Conservation (phyloP, 257 asterid genomes). For the Nicotiana tabacum region DNA sequence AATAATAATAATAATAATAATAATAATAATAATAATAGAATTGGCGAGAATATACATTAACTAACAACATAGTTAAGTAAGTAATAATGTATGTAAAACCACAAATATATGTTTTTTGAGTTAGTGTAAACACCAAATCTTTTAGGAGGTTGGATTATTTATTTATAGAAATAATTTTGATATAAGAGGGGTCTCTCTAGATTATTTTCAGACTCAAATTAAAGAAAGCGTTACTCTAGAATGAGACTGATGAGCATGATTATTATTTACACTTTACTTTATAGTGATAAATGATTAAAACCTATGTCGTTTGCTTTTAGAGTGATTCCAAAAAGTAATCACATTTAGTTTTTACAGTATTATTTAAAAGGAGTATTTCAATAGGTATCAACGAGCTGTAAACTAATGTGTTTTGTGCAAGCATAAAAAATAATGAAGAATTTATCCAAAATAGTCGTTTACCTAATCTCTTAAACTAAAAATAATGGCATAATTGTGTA, state of each 20-base stretch:
- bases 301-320: neutral
- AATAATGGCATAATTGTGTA: too few relatives aligned
- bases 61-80: too few relatives aligned
- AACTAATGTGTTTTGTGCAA: neutral
- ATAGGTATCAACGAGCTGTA: neutral
- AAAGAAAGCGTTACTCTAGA: neutral
- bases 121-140: neutral
- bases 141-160: neutral
- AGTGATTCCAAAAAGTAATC: neutral
- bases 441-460: too few relatives aligned
- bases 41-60: too few relatives aligned
- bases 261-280: neutral
- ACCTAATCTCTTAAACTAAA: too few relatives aligned
- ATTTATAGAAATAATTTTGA: neutral
- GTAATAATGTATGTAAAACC: neutral
- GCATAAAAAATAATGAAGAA: too few relatives aligned
- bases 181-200: rapidly evolving
- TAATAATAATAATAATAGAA: too few relatives aligned
- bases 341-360: neutral
- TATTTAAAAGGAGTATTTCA: neutral
- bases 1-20: too few relatives aligned
- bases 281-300: neutral
- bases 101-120: rapidly evolving
- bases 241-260: neutral
- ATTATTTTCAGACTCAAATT: neutral